These are phyloP conservation scores for Bipolaris sorokiniana DNA, from an alignment of 2,329 filamentous ascomycete genomes.

Conservation along the genomic window DNA sequence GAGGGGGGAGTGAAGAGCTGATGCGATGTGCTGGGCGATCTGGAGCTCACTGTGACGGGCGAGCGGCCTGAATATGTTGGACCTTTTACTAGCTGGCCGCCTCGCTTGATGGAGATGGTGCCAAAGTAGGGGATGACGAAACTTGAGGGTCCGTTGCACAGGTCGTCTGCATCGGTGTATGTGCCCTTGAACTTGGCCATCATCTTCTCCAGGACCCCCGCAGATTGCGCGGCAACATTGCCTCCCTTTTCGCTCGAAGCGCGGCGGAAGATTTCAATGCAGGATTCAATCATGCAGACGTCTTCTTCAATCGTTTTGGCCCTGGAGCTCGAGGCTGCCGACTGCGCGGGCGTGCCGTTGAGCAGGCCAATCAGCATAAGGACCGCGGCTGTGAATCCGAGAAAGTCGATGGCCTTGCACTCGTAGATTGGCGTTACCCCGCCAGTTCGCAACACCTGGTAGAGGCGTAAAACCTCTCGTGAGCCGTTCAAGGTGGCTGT, in stretches of 20 bases:
- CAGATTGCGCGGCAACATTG: constrained; percentile 50
- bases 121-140: constrained; percentile 53
- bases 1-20: constrained; percentile 23
- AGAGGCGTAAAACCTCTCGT: constrained; percentile 50
- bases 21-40: constrained; percentile 4
- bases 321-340: constrained; percentile 10
- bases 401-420: constrained; percentile 56
- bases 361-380: constrained; percentile 53
- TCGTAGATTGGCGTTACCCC: constrained; percentile 50
- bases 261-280: constrained; percentile 51
- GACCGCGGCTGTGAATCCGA: constrained; percentile 55
- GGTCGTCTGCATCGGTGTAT: constrained; percentile 9
- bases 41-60: constrained; percentile 3
- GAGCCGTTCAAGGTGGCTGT: constrained; percentile 51
- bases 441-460: constrained; percentile 47
- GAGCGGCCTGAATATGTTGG: constrained; percentile 1
- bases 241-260: constrained; percentile 51
- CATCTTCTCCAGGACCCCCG: constrained; percentile 49
- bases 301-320: constrained; percentile 45
- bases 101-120: constrained; percentile 48
- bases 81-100: constrained; percentile 27
- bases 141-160: constrained; percentile 26
- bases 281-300: constrained; percentile 47
- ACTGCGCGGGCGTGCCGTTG: constrained; percentile 30
- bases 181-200: constrained; percentile 35